Evolutionary conservation across 495 filamentous ascomycete species (phyloP).

Genomic region (Penicillium malachiteum): DNA sequence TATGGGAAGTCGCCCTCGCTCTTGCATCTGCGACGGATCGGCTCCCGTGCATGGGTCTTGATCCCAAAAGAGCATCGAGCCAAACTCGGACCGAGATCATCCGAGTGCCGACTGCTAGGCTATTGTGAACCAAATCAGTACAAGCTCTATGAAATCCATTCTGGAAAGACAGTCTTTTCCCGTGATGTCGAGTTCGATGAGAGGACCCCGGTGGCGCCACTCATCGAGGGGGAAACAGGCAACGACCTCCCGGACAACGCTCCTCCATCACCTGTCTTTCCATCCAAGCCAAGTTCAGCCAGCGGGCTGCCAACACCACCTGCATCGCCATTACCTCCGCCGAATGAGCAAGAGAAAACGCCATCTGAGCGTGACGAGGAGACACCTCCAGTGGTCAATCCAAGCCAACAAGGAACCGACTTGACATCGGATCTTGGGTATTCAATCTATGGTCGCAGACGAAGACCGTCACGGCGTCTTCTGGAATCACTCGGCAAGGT

Average conservation of each 20-base stretch:
- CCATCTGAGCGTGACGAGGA: conserved; percentile 1
- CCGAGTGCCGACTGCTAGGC: conserved; percentile 5
- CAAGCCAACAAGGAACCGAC: conserved; percentile 1
- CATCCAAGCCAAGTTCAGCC: background rate
- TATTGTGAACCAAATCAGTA: conserved; percentile 6
- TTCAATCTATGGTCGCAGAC: conserved; percentile 3
- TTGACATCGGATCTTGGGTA: conserved; percentile 6
- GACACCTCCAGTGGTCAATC: conserved; percentile 2
- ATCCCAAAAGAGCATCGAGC: conserved; percentile 7
- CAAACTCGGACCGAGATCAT: conserved; percentile 4
- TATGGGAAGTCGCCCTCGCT: conserved; percentile 5
- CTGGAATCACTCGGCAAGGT: conserved; percentile 9
- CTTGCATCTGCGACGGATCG: conserved; percentile 5
- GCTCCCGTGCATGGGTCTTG: conserved; percentile 4
- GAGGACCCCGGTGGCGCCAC: background rate
- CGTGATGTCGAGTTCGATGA: conserved; percentile 2
- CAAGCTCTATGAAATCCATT: conserved; percentile 2
- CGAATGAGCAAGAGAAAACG: conserved; percentile 5
- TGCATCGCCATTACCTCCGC: background rate
- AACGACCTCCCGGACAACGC: conserved; percentile 3
- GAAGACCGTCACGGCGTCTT: conserved; percentile 3
- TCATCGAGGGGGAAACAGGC: conserved; percentile 5
- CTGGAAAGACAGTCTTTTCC: background rate
- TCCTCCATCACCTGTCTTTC: conserved; percentile 6
- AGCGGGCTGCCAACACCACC: conserved; percentile 4